phyloP scores from a whole-genome alignment of 139 green algal species.

The Chlamydomonas sp. region DNA sequence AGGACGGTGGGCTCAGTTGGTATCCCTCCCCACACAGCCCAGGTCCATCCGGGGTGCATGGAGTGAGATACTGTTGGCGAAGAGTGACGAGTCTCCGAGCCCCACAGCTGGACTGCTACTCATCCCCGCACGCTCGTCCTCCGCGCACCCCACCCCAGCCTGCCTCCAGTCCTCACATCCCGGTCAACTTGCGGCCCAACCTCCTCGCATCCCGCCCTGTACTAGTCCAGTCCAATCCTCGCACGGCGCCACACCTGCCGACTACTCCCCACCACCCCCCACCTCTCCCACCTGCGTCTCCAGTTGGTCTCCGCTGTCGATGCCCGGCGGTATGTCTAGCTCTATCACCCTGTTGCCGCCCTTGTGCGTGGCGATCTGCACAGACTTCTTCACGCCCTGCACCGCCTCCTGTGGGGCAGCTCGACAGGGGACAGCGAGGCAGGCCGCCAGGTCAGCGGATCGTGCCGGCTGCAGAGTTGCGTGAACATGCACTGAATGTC shows the following conservation, averaged over 20 bases:
- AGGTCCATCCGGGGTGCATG: no score
- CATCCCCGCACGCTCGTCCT: no score
- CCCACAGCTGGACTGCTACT: no score
- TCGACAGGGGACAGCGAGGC: background rate
- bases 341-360: constrained; percentile 2
- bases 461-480: background rate
- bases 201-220: background rate
- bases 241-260: no score
- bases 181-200: no score
- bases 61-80: no score
- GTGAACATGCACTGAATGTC: no score
- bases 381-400: constrained; percentile 49
- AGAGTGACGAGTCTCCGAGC: no score
- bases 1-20: no score
- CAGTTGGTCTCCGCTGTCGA: constrained; percentile 22
- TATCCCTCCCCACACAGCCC: no score
- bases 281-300: constrained; percentile 18
- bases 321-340: constrained; percentile 39
- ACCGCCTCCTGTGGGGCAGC: constrained; percentile 65
- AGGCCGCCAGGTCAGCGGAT: background rate
- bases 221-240: constrained; percentile 10
- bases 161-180: no score
- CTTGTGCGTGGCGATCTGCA: constrained; percentile 25
- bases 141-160: no score
- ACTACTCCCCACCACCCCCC: background rate